Evolutionary conservation across 2,329 filamentous ascomycete genomes (phyloP).

Genomic region (Tothia fuscella): DNA sequence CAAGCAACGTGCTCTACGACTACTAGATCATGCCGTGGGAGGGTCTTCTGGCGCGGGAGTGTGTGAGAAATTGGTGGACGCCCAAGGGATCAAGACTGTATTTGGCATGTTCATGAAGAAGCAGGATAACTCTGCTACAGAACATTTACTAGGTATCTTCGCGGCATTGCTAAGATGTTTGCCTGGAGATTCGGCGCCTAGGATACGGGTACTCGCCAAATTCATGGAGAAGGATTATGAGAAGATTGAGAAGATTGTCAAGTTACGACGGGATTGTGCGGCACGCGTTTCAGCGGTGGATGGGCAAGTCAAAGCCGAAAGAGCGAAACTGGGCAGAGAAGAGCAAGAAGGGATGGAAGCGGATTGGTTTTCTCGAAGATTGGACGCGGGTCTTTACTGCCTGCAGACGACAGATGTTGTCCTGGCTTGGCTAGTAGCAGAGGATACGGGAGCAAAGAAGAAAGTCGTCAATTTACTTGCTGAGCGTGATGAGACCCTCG

Average conservation of each 20-base stretch:
- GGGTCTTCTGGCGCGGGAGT: conserved; percentile 41
- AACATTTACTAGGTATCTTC: conserved; percentile 79
- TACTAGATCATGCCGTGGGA: conserved; percentile 71
- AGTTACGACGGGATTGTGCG: conserved; percentile 59
- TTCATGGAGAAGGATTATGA: conserved; percentile 92
- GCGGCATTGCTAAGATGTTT: conserved; percentile 68
- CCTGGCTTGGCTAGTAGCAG: conserved; percentile 81
- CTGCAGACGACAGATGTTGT: conserved; percentile 76
- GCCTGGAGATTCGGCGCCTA: conserved; percentile 61
- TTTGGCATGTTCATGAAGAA: conserved; percentile 87
- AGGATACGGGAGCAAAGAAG: conserved; percentile 63
- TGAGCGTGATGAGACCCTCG: conserved; percentile 55
- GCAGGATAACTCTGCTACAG: conserved; percentile 52
- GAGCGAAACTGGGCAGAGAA: conserved; percentile 40
- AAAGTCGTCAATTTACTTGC: conserved; percentile 53
- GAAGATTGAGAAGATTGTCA: conserved; percentile 63
- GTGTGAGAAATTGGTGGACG: conserved; percentile 68
- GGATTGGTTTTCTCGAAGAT: conserved; percentile 60
- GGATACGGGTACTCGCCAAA: conserved; percentile 80
- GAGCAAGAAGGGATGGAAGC: conserved; percentile 51
- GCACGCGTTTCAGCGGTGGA: conserved; percentile 52
- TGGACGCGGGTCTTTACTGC: conserved; percentile 76
- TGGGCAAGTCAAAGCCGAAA: conserved; percentile 47
- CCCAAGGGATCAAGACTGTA: conserved; percentile 68
- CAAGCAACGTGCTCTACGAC: conserved; percentile 62